Conservation (phyloP, 345 rosid species). For the Hibiscus syriacus region DNA sequence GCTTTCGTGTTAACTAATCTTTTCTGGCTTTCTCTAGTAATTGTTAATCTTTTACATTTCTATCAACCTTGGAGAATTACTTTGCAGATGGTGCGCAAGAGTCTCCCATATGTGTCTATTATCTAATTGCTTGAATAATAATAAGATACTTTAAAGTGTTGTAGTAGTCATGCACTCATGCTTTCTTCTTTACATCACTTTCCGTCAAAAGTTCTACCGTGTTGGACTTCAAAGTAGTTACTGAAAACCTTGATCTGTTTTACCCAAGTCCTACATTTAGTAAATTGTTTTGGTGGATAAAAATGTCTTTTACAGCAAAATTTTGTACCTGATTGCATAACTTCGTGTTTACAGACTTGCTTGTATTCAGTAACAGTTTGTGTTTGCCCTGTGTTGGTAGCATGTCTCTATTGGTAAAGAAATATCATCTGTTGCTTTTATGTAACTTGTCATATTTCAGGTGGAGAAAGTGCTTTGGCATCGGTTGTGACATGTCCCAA, state of each 20-base stretch:
- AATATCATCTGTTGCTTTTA: background rate
- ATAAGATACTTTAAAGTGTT: too few species aligned
- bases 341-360: background rate
- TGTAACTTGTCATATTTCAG: conserved; percentile 21
- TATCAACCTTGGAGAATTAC: background rate
- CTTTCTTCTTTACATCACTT: too few species aligned
- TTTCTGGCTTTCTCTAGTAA: background rate
- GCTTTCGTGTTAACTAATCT: background rate
- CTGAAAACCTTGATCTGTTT: too few species aligned
- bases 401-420: background rate
- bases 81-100: background rate
- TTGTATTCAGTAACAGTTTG: too few species aligned
- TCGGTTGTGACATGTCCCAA: conserved; percentile 18
- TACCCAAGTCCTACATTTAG: too few species aligned
- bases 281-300: too few species aligned
- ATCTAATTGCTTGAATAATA: too few species aligned
- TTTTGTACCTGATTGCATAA: background rate
- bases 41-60: background rate
- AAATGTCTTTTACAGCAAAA: too few species aligned
- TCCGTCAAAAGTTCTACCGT: too few species aligned
- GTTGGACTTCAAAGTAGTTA: too few species aligned
- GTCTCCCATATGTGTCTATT: too few species aligned
- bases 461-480: conserved; percentile 17
- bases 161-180: too few species aligned
- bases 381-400: background rate